A percentile compares a stretch with the other conserved stretches of the same genome.
These are phyloP conservation scores for Periconia sp. DNA, from an alignment of 2,329 filamentous ascomycete species.

Conservation along the genomic window DNA sequence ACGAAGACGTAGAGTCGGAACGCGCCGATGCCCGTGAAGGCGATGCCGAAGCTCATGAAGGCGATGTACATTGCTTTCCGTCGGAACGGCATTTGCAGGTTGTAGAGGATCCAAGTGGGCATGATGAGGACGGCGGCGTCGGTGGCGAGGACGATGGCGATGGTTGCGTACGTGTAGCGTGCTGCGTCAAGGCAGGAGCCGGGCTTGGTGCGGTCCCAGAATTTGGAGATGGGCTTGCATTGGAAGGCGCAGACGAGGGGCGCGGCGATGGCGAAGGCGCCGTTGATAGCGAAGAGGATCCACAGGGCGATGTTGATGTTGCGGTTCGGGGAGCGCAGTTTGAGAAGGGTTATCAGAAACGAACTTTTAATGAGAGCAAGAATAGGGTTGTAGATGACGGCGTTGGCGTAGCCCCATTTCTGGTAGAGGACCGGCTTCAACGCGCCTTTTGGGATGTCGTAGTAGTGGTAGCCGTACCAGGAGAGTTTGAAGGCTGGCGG, in stretches of 20 bases:
- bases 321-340: conserved; percentile 17
- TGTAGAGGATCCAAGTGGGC: conserved; percentile 23
- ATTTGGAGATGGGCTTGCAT: conserved; percentile 28
- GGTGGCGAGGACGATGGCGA: conserved; percentile 16
- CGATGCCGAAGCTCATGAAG: conserved; percentile 19
- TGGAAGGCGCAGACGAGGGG: conserved; percentile 25
- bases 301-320: conserved; percentile 18
- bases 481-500: conserved; percentile 5
- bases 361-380: conserved; percentile 20
- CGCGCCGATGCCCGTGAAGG: conserved; percentile 17
- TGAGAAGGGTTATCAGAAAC: conserved; percentile 20
- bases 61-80: conserved; percentile 18
- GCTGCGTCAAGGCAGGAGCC: conserved; percentile 12
- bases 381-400: conserved; percentile 22
- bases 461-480: conserved; percentile 16
- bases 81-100: conserved; percentile 18
- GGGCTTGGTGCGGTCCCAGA: conserved; percentile 27
- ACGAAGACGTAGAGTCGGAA: conserved; percentile 14
- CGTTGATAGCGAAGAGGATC: conserved; percentile 15
- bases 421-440: conserved; percentile 5
- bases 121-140: conserved; percentile 21
- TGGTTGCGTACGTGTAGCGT: conserved; percentile 15
- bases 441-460: conserved; percentile 15
- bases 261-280: conserved; percentile 14
- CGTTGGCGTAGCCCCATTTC: conserved; percentile 19